Percentiles rank a stretch among this genome's conserved stretches.
These are phyloP conservation scores for Tylopilus vinaceipallidus DNA, from an alignment of 768 basidiomycete species.

Conservation along the genomic window DNA sequence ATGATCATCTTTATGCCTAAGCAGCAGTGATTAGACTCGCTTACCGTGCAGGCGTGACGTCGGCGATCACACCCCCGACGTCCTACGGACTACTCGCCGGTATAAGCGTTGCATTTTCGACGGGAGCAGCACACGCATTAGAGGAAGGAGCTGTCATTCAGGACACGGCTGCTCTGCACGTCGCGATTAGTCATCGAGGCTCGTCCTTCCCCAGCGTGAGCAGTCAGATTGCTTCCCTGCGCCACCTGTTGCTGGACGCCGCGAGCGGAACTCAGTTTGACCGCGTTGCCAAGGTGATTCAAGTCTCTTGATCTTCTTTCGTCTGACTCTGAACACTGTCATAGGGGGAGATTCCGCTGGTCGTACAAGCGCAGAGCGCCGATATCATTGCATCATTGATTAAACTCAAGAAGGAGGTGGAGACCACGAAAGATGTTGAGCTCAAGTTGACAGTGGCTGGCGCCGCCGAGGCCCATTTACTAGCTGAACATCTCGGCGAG, in stretches of 20 bases:
- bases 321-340: not conserved
- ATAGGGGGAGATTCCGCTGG: constrained; percentile 70
- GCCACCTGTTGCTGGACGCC: constrained; percentile 53
- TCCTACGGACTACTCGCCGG: constrained; percentile 53
- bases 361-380: constrained; percentile 72
- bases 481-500: constrained; percentile 69
- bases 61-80: constrained; percentile 55
- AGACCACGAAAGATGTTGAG: constrained; percentile 38
- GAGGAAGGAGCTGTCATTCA: constrained; percentile 58
- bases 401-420: constrained; percentile 62
- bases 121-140: constrained; percentile 55
- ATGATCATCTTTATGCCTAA: constrained; percentile 3
- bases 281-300: constrained; percentile 44
- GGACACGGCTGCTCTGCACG: constrained; percentile 58
- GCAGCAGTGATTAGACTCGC: constrained; percentile 50
- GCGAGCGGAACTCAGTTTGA: constrained; percentile 32
- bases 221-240: constrained; percentile 75
- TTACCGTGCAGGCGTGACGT: constrained; percentile 63
- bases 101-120: constrained; percentile 56
- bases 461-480: constrained; percentile 65
- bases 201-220: constrained; percentile 56
- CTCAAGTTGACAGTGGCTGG: constrained; percentile 65
- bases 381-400: constrained; percentile 82
- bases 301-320: not conserved
- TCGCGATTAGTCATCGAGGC: constrained; percentile 49